phyloP scores from a whole-genome alignment of 2,329 filamentous ascomycete species.

The Aureobasidium lini region DNA sequence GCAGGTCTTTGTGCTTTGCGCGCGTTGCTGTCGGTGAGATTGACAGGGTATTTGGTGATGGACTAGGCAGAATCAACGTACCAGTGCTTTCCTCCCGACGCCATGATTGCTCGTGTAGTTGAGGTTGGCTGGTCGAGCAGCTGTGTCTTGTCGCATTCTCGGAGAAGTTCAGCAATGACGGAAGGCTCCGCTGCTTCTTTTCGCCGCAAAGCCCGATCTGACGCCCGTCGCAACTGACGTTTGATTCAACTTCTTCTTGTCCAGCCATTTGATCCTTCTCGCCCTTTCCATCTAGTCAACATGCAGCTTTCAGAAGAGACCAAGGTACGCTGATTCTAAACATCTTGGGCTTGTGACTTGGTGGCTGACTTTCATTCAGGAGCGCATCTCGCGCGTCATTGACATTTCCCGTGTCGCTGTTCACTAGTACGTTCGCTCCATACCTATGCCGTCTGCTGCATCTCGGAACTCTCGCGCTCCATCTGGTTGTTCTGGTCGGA shows the following conservation, averaged over 20 bases:
- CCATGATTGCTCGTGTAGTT: conserved; percentile 43
- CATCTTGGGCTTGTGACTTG: conserved; percentile 1
- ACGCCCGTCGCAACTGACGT: conserved; percentile 1
- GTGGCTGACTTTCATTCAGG: conserved; percentile 47
- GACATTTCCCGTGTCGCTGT: conserved; percentile 88
- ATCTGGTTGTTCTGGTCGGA: background rate
- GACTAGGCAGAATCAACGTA: conserved; percentile 32
- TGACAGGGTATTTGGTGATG: background rate
- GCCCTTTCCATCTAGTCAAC: conserved; percentile 24
- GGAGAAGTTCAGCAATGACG: conserved; percentile 6
- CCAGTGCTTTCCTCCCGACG: conserved; percentile 65
- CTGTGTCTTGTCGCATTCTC: background rate
- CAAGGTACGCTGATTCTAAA: conserved; percentile 55
- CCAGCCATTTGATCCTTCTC: background rate
- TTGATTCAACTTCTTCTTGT: background rate
- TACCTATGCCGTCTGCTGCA: background rate
- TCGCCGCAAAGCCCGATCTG: conserved; percentile 9
- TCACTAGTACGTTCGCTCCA: conserved; percentile 68
- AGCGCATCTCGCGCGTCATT: conserved; percentile 96
- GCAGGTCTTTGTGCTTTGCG: background rate
- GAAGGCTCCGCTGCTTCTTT: background rate
- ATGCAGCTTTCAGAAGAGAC: conserved; percentile 86
- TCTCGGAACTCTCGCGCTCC: too few species aligned
- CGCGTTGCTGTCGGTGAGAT: background rate
- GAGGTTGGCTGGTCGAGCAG: background rate